These are phyloP conservation scores for Amoebophrya sp. DNA, from an alignment of 169 alveolate genomes.

Conservation along the genomic window DNA sequence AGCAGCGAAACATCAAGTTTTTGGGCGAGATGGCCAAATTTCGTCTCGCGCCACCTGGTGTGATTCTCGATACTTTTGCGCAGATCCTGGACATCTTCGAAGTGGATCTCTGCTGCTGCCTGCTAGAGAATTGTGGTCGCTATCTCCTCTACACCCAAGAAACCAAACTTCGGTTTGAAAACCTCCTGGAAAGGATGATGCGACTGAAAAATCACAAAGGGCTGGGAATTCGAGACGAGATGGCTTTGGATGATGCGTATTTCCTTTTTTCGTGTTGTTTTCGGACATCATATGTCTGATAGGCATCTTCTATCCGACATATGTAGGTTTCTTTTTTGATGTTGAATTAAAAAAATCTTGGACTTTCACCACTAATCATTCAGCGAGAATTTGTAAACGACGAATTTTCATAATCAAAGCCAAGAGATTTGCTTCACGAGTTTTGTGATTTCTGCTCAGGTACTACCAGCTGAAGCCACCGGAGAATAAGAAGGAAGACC, in stretches of 20 bases:
- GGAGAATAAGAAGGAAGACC: background rate
- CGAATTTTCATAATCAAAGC: too few species aligned
- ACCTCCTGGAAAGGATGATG: slow-evolving; percentile 7
- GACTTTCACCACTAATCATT: too few species aligned
- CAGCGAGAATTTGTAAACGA: too few species aligned
- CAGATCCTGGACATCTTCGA: slow-evolving; percentile 1
- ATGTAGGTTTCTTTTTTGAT: too few species aligned
- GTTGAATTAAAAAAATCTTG: too few species aligned
- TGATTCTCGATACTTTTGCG: background rate
- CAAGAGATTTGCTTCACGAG: too few species aligned
- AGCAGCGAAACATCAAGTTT: background rate
- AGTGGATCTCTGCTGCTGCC: background rate
- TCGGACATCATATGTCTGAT: too few species aligned
- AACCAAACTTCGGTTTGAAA: slow-evolving; percentile 4
- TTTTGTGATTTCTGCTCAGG: background rate
- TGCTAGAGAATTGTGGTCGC: background rate
- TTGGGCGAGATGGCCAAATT: background rate
- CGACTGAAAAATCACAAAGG: background rate
- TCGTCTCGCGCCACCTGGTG: background rate
- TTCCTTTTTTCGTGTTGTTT: too few species aligned
- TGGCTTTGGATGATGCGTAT: background rate
- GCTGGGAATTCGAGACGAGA: background rate
- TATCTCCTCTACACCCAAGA: background rate
- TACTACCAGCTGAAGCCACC: background rate
- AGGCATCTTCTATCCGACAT: too few species aligned